Evolutionary conservation across 2,329 filamentous ascomycete species (phyloP).

Genomic region (Fusarium tanahbumbuense): DNA sequence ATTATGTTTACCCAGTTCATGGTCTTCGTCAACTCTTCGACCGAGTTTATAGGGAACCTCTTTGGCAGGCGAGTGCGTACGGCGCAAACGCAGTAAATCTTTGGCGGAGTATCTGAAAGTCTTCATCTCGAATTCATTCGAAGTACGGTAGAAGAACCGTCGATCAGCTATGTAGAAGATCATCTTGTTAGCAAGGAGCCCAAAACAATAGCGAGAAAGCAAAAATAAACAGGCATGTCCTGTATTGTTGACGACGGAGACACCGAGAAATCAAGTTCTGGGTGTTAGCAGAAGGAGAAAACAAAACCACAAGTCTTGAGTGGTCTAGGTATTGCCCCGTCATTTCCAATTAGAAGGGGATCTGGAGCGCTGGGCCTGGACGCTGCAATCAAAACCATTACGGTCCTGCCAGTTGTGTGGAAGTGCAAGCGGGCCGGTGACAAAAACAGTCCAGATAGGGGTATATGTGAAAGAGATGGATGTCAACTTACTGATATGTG

Average conservation of each 20-base stretch:
- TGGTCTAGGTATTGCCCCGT: not conserved
- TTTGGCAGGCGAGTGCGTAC: conserved; percentile 39
- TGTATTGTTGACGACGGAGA: not conserved
- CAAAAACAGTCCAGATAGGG: conserved; percentile 3
- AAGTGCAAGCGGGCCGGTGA: not conserved
- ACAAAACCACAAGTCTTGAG: not conserved
- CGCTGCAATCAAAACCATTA: not conserved
- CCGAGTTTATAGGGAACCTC: conserved; percentile 47
- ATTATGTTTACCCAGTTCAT: conserved; percentile 55
- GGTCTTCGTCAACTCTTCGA: conserved; percentile 53
- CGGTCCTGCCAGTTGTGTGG: conserved; percentile 2
- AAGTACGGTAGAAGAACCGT: conserved; percentile 52
- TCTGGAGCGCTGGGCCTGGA: no score
- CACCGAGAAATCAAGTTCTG: not conserved
- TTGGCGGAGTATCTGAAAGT: conserved; percentile 56
- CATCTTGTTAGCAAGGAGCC: conserved; percentile 48
- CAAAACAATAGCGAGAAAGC: conserved; percentile 8
- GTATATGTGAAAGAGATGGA: conserved; percentile 1
- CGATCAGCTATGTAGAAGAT: conserved; percentile 46
- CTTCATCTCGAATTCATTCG: conserved; percentile 56
- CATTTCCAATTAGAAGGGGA: not conserved
- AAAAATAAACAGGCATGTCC: not conserved
- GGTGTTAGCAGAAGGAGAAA: not conserved
- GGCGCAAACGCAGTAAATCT: conserved; percentile 57
- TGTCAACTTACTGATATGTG: conserved; percentile 48